A percentile compares a stretch with the other conserved stretches of the same genome.
Conservation (phyloP, 352 stramenopile species). For the Blastocystis sp. region DNA sequence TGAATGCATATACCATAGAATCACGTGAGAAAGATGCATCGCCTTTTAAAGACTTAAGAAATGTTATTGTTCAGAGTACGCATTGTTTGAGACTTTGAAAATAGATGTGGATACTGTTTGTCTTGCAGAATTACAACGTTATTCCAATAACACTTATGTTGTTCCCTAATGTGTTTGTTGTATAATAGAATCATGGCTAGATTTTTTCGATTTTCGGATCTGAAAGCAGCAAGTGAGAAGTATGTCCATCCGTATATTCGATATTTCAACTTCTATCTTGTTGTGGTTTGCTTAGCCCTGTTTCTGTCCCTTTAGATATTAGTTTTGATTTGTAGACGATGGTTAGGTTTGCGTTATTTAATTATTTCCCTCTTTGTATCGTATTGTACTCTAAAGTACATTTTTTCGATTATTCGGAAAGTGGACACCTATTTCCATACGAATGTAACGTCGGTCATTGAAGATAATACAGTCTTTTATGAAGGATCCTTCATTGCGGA, state of each 20-base stretch:
- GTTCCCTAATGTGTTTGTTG: conserved; percentile 19
- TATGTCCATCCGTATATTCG: conserved; percentile 10
- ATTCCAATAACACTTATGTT: neutral
- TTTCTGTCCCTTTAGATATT: neutral
- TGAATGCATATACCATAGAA: neutral
- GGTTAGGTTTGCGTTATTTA: neutral
- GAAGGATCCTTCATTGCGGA: conserved; percentile 44
- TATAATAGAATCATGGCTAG: neutral
- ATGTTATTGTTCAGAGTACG: conserved; percentile 10
- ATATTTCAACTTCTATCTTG: conserved; percentile 39
- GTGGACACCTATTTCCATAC: conserved; percentile 38
- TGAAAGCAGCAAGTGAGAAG: neutral
- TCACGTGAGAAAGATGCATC: neutral
- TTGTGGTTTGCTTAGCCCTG: neutral
- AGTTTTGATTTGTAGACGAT: neutral
- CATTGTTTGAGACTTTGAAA: neutral
- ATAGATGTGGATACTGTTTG: conserved; percentile 14
- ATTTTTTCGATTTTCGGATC: neutral
- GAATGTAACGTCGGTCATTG: neutral
- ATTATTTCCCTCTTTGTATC: conserved; percentile 2
- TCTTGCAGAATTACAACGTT: neutral
- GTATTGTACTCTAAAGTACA: conserved; percentile 43
- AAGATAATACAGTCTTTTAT: conserved; percentile 48
- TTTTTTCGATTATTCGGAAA: conserved; percentile 39
- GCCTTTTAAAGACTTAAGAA: conserved; percentile 41